Percentiles rank a stretch among this genome's conserved stretches.
These are phyloP conservation scores for Malus hybrid DNA, from an alignment of 331 rosid genomes.

Conservation along the genomic window DNA sequence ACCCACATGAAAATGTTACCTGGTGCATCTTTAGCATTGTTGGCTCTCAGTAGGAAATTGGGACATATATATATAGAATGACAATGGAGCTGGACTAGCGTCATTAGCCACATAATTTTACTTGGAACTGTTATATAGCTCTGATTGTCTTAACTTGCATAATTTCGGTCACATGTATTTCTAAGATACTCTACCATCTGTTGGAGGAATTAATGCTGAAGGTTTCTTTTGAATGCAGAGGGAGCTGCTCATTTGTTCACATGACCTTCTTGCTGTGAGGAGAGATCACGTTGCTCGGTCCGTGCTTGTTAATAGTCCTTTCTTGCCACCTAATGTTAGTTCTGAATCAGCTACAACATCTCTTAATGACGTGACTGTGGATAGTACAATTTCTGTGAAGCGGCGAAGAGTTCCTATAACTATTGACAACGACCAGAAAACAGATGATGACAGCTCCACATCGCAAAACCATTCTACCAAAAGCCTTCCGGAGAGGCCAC, in stretches of 20 bases:
- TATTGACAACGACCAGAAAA: constrained; percentile 64
- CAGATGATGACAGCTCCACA: constrained; percentile 81
- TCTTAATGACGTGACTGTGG: constrained; percentile 83
- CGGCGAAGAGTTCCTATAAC: constrained; percentile 47
- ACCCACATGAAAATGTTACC: not conserved
- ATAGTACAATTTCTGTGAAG: constrained; percentile 66
- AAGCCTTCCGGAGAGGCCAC: constrained; percentile 44
- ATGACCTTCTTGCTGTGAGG: constrained; percentile 72
- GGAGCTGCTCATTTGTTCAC: constrained; percentile 90
- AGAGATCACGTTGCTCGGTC: constrained; percentile 83
- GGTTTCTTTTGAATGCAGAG: constrained; percentile 47
- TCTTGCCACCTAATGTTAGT: constrained; percentile 70
- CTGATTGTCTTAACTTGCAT: not conserved
- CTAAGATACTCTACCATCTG: not conserved
- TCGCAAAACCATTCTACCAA: constrained; percentile 52
- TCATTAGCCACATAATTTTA: not conserved
- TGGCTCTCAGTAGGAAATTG: not conserved
- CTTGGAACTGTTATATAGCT: not conserved
- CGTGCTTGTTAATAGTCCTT: constrained; percentile 52
- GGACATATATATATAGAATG: not conserved
- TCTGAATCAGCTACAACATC: constrained; percentile 98
- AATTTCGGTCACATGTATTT: not conserved
- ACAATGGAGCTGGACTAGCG: not conserved
- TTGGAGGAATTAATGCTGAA: not conserved
- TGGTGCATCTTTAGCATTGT: not conserved